A percentile compares a stretch with the other conserved stretches of the same genome.
Evolutionary conservation across 139 green algal genomes (phyloP).

Genomic region (Microglena sp.): DNA sequence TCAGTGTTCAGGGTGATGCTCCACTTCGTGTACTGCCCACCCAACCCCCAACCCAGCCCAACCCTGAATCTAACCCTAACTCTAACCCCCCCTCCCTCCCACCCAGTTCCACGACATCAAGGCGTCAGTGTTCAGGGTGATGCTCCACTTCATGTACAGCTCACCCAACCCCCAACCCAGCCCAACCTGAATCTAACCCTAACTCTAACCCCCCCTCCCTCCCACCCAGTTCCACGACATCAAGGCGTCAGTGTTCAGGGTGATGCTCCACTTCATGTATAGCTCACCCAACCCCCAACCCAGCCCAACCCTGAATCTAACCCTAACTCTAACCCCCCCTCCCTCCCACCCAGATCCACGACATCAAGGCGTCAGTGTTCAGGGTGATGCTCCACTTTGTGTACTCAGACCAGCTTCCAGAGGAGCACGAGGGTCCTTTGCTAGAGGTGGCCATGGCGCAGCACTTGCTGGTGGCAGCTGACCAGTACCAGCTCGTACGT

Average conservation of each 20-base stretch:
- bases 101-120: constrained; percentile 72
- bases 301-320: too few relatives aligned
- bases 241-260: constrained; percentile 65
- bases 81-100: too few relatives aligned
- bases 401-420: constrained; percentile 80
- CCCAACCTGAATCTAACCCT: too few relatives aligned
- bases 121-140: constrained; percentile 66
- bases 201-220: too few relatives aligned
- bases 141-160: constrained; percentile 95
- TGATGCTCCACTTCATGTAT: constrained; percentile 88
- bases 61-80: too few relatives aligned
- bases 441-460: constrained; percentile 85
- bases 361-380: constrained; percentile 77
- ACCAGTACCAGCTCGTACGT: constrained; percentile 79
- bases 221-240: constrained; percentile 81
- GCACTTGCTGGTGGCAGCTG: constrained; percentile 91
- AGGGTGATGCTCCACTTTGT: constrained; percentile 82
- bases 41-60: too few relatives aligned
- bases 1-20: constrained; percentile 82
- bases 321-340: too few relatives aligned
- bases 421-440: constrained; percentile 33
- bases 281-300: too few relatives aligned
- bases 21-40: too few relatives aligned
- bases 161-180: too few relatives aligned
- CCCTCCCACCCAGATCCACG: too few relatives aligned